Conservation (phyloP, 768 basidiomycete species). For the Leccinum longicurvipes region DNA sequence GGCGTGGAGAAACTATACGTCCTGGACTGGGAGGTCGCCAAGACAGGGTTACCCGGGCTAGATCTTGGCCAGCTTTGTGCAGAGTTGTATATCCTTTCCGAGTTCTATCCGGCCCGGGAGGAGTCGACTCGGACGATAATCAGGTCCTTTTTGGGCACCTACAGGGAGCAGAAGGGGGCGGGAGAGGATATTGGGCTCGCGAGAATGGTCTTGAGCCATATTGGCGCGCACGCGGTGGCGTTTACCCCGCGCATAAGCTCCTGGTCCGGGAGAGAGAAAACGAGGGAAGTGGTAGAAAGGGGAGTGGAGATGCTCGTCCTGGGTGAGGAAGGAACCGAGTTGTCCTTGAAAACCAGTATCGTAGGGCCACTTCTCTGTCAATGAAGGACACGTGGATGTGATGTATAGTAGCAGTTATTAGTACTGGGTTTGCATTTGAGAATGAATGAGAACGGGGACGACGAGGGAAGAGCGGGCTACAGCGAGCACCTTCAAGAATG, state of each 20-base stretch:
- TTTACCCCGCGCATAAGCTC: conserved; percentile 42
- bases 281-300: conserved; percentile 46
- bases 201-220: conserved; percentile 40
- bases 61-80: conserved; percentile 67
- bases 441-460: no score
- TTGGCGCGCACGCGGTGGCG: conserved; percentile 54
- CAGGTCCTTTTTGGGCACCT: conserved; percentile 44
- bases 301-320: conserved; percentile 45
- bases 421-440: no score
- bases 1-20: conserved; percentile 43
- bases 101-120: conserved; percentile 42
- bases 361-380: conserved; percentile 23
- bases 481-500: no score
- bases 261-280: conserved; percentile 50
- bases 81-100: conserved; percentile 50
- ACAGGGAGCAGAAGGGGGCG: conserved; percentile 29
- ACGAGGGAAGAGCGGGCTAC: no score
- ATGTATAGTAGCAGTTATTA: no score
- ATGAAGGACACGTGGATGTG: not conserved
- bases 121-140: conserved; percentile 38
- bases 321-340: conserved; percentile 29
- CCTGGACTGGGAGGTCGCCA: conserved; percentile 66
- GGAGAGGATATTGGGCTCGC: conserved; percentile 28
- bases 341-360: conserved; percentile 27
- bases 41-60: conserved; percentile 51